Evolutionary conservation across 768 basidiomycete species (phyloP).

Genomic region (Mycena pura): DNA sequence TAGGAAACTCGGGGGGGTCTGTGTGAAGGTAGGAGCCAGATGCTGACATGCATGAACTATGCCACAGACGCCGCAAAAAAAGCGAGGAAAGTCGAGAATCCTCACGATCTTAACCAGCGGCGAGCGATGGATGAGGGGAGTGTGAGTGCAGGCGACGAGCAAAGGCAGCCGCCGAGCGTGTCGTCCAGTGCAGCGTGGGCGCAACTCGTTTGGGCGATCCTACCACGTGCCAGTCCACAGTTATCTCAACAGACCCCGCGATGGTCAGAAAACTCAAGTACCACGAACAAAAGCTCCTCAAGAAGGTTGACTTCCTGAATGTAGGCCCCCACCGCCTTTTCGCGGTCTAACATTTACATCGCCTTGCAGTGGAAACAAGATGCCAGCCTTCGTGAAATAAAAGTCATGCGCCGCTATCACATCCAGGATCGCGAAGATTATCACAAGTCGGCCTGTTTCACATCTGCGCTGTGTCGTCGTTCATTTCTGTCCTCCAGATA

Average conservation of each 20-base stretch:
- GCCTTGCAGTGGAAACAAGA: constrained; percentile 91
- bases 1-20: constrained; percentile 15
- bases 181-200: constrained; percentile 20
- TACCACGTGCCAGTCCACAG: constrained; percentile 8
- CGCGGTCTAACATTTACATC: constrained; percentile 14
- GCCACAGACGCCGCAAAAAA: not conserved
- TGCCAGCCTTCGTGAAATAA: constrained; percentile 87
- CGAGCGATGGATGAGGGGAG: not conserved
- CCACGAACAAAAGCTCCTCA: constrained; percentile 94
- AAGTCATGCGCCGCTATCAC: constrained; percentile 94
- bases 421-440: constrained; percentile 95
- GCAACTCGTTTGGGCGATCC: constrained; percentile 6
- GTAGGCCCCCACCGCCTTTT: constrained; percentile 48
- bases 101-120: not conserved
- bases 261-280: constrained; percentile 96
- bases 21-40: constrained; percentile 23
- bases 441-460: constrained; percentile 66
- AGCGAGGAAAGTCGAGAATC: constrained; percentile 4
- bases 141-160: not conserved
- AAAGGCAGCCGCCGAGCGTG: not conserved
- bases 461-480: not conserved
- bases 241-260: constrained; percentile 19
- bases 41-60: constrained; percentile 23
- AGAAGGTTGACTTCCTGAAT: constrained; percentile 96
- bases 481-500: constrained; percentile 55